Evolutionary conservation across 768 basidiomycete genomes (phyloP).

Genomic region (Crucibulum laeve): DNA sequence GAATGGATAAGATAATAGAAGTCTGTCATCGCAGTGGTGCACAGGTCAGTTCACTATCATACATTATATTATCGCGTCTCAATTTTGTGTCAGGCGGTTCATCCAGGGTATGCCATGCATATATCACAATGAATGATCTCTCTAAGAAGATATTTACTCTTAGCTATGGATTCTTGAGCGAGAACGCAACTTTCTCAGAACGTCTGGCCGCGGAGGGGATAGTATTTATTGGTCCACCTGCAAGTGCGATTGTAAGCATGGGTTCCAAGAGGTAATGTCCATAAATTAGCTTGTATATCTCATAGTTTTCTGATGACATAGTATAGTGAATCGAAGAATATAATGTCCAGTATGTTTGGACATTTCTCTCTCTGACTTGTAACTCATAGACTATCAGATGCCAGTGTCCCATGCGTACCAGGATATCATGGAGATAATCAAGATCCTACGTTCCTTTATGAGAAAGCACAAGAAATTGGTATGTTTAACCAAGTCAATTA

Average conservation of each 20-base stretch:
- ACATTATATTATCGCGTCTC: background rate
- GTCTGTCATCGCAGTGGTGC: conserved; percentile 80
- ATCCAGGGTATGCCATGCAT: conserved; percentile 67
- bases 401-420: conserved; percentile 90
- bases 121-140: background rate
- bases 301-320: background rate
- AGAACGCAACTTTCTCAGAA: conserved; percentile 82
- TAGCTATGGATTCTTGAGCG: conserved; percentile 88
- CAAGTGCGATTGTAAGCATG: conserved; percentile 88
- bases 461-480: conserved; percentile 73
- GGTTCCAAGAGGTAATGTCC: conserved; percentile 79
- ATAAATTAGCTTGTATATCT: background rate
- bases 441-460: conserved; percentile 61
- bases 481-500: background rate
- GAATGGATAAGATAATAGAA: conserved; percentile 85
- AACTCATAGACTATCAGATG: conserved; percentile 41
- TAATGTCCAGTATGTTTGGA: conserved; percentile 66
- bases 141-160: conserved; percentile 2
- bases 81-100: conserved; percentile 63
- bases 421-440: conserved; percentile 90
- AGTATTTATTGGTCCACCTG: conserved; percentile 88
- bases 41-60: conserved; percentile 48
- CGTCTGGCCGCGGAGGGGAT: conserved; percentile 73
- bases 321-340: conserved; percentile 86
- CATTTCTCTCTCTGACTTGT: background rate